phyloP scores from a whole-genome alignment of 345 rosid species.

The Orychophragmus violaceus region DNA sequence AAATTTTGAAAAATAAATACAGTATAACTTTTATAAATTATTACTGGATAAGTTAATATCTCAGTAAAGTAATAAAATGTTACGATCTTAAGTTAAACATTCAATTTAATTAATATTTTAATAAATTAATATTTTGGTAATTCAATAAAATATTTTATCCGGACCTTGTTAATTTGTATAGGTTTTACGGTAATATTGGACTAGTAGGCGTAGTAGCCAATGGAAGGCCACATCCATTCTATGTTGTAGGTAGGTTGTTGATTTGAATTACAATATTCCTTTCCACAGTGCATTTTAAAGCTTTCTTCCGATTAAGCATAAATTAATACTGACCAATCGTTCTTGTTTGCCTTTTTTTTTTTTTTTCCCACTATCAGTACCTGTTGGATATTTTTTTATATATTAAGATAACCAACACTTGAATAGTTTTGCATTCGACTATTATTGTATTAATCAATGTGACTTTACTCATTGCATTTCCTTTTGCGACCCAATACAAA shows the following conservation, averaged over 20 bases:
- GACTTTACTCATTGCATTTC: constrained; percentile 25
- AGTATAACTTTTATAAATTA: too few relatives aligned
- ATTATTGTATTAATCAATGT: constrained; percentile 11
- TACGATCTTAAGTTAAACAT: too few relatives aligned
- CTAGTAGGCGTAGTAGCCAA: constrained; percentile 15
- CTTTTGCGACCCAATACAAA: constrained; percentile 19
- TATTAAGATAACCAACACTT: constrained; percentile 15
- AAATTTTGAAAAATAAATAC: constrained; percentile 2
- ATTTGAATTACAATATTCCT: constrained; percentile 1
- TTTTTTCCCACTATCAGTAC: constrained; percentile 7
- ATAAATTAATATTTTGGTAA: too few relatives aligned
- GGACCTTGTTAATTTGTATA: too few relatives aligned
- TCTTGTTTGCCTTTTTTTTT: background rate
- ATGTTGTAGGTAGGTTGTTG: background rate
- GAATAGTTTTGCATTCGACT: background rate
- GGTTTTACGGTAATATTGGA: too few relatives aligned
- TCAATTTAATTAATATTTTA: too few relatives aligned
- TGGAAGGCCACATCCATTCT: background rate
- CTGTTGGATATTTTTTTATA: background rate
- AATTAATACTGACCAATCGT: constrained; percentile 8
- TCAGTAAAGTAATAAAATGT: too few relatives aligned
- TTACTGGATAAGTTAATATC: too few relatives aligned
- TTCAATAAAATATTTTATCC: too few relatives aligned
- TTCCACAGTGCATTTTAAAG: background rate
- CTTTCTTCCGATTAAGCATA: background rate